These are phyloP conservation scores for Diplodia sapinea DNA, from an alignment of 2,329 filamentous ascomycete genomes.

Conservation along the genomic window DNA sequence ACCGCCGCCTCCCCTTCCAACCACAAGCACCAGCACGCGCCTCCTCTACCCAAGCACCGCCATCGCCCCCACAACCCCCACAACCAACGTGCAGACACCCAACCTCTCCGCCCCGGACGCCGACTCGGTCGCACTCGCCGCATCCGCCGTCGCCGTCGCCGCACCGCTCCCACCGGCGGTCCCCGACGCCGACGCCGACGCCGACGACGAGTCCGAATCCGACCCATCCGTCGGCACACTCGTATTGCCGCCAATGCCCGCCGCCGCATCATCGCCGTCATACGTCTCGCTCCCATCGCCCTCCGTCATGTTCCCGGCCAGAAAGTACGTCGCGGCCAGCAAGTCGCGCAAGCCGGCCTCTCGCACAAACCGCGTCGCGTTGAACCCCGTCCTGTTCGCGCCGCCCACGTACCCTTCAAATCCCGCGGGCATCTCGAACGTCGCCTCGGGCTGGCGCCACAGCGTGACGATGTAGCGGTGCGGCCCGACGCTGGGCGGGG, in stretches of 20 bases:
- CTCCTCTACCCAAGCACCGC: slow-evolving; percentile 11
- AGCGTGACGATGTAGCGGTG: slow-evolving; percentile 32
- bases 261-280: slow-evolving; percentile 8
- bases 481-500: slow-evolving; percentile 23
- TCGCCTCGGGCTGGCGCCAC: slow-evolving; percentile 24
- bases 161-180: background rate
- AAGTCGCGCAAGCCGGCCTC: background rate
- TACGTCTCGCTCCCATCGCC: slow-evolving; percentile 20
- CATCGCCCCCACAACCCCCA: slow-evolving; percentile 9
- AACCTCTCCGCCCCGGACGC: slow-evolving; percentile 15
- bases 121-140: slow-evolving; percentile 1
- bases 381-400: slow-evolving; percentile 8
- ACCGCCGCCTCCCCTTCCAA: no score
- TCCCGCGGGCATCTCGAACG: background rate
- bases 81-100: slow-evolving; percentile 6
- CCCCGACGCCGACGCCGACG: no score
- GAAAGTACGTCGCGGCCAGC: slow-evolving; percentile 30
- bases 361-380: slow-evolving; percentile 16
- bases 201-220: no score
- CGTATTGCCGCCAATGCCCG: slow-evolving; percentile 17
- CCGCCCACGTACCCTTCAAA: slow-evolving; percentile 2
- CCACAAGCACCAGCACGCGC: background rate
- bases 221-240: background rate
- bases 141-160: background rate
- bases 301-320: background rate